Evolutionary conservation across 345 rosid genomes (phyloP).

Genomic region (Jatropha curcas): DNA sequence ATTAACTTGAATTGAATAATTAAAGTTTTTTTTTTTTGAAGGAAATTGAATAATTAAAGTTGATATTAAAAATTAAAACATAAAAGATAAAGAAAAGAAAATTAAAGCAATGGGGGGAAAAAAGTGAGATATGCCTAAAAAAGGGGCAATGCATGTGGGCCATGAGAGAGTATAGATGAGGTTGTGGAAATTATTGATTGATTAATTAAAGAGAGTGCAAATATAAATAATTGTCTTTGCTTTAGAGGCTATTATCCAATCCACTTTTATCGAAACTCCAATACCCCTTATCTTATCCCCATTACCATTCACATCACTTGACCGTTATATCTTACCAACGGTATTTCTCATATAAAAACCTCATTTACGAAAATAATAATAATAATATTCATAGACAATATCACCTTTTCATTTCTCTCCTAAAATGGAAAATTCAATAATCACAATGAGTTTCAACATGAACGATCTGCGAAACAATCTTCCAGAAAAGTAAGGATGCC

Average conservation of each 20-base stretch:
- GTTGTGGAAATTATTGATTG: slow-evolving; percentile 20
- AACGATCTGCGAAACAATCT: slow-evolving; percentile 49
- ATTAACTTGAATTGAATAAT: too few relatives aligned
- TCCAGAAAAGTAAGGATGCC: slow-evolving; percentile 49
- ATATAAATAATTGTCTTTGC: background rate
- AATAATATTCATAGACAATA: background rate
- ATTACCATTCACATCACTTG: background rate
- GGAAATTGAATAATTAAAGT: background rate
- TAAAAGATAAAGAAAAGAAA: too few relatives aligned
- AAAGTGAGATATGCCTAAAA: background rate
- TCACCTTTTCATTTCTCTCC: background rate
- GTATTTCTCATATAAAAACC: background rate
- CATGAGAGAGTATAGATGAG: slow-evolving; percentile 28
- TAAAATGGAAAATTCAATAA: slow-evolving; percentile 46
- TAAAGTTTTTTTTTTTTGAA: too few relatives aligned
- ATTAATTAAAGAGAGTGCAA: too few relatives aligned
- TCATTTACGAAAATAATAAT: too few relatives aligned
- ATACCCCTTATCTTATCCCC: background rate
- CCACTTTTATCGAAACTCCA: background rate
- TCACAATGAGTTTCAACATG: slow-evolving; percentile 49
- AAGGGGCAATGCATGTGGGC: background rate
- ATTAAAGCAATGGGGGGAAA: background rate
- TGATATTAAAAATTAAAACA: background rate
- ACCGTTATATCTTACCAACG: background rate
- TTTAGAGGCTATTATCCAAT: slow-evolving; percentile 3